A percentile compares a stretch with the other conserved stretches of the same genome.
These are phyloP conservation scores for Irpex rosettiformis DNA, from an alignment of 1,284 basidiomycete genomes.

Conservation along the genomic window DNA sequence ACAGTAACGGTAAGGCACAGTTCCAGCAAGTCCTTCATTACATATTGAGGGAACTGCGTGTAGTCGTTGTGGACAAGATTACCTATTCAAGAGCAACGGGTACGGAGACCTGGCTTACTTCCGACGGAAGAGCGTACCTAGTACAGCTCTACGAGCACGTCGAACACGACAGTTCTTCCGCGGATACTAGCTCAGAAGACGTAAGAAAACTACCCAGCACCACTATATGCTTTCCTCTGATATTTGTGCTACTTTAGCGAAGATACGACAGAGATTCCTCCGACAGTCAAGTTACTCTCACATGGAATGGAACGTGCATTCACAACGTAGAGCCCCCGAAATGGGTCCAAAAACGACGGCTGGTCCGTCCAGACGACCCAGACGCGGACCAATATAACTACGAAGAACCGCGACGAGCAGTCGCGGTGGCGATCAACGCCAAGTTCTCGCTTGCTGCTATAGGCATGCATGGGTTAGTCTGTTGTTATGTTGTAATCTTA, in stretches of 20 bases:
- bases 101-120: constrained; percentile 78
- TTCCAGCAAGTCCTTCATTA: not conserved
- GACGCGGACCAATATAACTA: constrained; percentile 39
- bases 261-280: not conserved
- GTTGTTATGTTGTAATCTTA: not conserved
- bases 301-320: constrained; percentile 67
- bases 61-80: not conserved
- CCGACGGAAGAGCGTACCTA: constrained; percentile 76
- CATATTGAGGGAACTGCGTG: not conserved
- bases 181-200: not conserved
- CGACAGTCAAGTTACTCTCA: not conserved
- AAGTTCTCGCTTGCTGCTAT: constrained; percentile 85
- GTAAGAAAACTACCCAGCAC: not conserved
- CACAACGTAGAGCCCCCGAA: constrained; percentile 65
- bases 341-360: constrained; percentile 71
- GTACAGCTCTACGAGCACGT: constrained; percentile 47
- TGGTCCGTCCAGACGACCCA: constrained; percentile 43
- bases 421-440: constrained; percentile 70
- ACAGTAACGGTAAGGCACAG: constrained; percentile 52
- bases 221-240: not conserved
- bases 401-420: constrained; percentile 62
- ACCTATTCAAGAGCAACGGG: constrained; percentile 45
- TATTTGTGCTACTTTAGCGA: not conserved
- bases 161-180: not conserved
- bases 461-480: constrained; percentile 66